Conservation (phyloP, 2,329 filamentous ascomycete species). For the Apiospora kogelbergensis region DNA sequence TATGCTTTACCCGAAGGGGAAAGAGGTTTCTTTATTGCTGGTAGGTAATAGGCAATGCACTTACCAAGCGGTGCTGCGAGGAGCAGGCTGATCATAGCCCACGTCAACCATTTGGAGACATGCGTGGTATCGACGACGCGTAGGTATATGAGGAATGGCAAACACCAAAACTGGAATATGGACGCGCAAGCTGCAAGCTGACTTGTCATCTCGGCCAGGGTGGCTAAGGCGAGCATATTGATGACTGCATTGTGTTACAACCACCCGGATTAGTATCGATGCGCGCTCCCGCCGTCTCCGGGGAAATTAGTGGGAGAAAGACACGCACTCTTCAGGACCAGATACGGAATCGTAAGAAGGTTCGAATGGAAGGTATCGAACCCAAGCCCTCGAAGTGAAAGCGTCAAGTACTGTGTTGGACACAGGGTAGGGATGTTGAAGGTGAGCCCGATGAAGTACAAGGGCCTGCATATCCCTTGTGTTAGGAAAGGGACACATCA, state of each 20-base stretch:
- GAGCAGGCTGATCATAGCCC: slow-evolving; percentile 41
- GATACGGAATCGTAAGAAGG: slow-evolving; percentile 49
- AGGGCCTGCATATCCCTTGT: slow-evolving; percentile 40
- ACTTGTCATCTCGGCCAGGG: slow-evolving; percentile 49
- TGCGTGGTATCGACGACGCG: slow-evolving; percentile 51
- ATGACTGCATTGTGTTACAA: slow-evolving; percentile 27
- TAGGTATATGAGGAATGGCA: slow-evolving; percentile 41
- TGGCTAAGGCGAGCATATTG: slow-evolving; percentile 49
- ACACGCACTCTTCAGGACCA: slow-evolving; percentile 35
- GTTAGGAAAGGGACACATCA: slow-evolving; percentile 25
- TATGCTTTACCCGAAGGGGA: neutral
- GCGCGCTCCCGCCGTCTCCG: too few species aligned
- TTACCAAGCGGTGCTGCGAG: slow-evolving; percentile 41
- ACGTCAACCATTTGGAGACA: slow-evolving; percentile 51
- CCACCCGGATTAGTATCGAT: neutral
- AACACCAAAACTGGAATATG: slow-evolving; percentile 57
- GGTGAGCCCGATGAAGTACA: slow-evolving; percentile 50
- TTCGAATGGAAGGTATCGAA: slow-evolving; percentile 50
- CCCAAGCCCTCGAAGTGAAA: slow-evolving; percentile 24
- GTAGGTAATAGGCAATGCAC: neutral
- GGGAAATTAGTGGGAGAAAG: slow-evolving; percentile 18
- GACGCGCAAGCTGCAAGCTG: slow-evolving; percentile 42
- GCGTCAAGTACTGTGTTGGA: slow-evolving; percentile 30
- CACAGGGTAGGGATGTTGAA: slow-evolving; percentile 35
- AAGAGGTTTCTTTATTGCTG: neutral